Evolutionary conservation across 73 alveolate species (phyloP), one percentile per base, ranked within the genome.

Genomic region (Paramecium caudatum): DNA sequence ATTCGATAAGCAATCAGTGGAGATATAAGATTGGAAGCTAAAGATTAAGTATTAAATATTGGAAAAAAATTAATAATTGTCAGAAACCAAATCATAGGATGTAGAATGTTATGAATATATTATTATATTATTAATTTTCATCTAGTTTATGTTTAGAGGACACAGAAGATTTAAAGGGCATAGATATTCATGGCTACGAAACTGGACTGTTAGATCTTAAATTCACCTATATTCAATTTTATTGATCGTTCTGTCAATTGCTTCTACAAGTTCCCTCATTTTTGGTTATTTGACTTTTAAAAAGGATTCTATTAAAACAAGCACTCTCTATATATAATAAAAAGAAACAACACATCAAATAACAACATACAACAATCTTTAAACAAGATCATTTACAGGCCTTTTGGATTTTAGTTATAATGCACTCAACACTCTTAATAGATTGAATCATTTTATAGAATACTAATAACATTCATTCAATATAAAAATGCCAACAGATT

Each of bases 401-500:
- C 46, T 55, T 55, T 23, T 55, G 80, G 30, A 55, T 55, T 55
- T 55, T 55, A 55, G 80, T 55, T 55, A 55, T 43, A 19, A 55
- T 9, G 30, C 80, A 0, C 30, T 55, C 23, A 27, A 37, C 0
- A 55, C 23, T 19, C 23, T 55, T 23, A 43, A 55, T 21, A 55
- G 30, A 55, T 55, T 55, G 30, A 55, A 55, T 6, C 80, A 55
- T 43, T 55, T 55, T 55, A 55, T 55, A 19, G 80, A 55, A 55
- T 9, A 27, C 23, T 27, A 55, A 55, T 55, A 55, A 55, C 23
- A 55, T 10, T 27, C 10, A 27, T 55, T 55, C 30, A 23, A 5
- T 2, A 55, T 55, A 55, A 55, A 17, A 2, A 27, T 27, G 30
- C 80, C 80, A 3, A 55, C 80, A 2, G 30, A 55, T 23, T 55